These are phyloP conservation scores for Neonectria ditissima DNA, from an alignment of 2,329 filamentous ascomycete genomes.

Conservation along the genomic window DNA sequence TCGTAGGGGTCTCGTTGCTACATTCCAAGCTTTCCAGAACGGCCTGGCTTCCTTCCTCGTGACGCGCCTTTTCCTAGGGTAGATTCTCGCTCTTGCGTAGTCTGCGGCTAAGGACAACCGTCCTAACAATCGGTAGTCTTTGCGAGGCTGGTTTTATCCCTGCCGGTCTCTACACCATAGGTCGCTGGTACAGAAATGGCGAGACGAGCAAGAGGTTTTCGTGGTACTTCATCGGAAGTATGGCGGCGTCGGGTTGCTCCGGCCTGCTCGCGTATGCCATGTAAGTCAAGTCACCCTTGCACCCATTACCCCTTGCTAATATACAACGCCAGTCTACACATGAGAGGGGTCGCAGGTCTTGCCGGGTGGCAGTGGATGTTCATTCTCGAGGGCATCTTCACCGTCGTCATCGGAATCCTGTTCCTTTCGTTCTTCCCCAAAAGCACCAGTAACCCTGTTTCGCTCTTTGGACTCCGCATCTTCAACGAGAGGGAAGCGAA, in stretches of 20 bases:
- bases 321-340: slow-evolving; percentile 32
- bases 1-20: slow-evolving; percentile 49
- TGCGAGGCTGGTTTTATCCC: slow-evolving; percentile 50
- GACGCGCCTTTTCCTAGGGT: slow-evolving; percentile 51
- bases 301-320: neutral
- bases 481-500: slow-evolving; percentile 52
- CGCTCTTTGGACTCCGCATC: slow-evolving; percentile 45
- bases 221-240: slow-evolving; percentile 59
- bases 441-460: slow-evolving; percentile 46
- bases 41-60: slow-evolving; percentile 49
- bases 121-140: slow-evolving; percentile 26
- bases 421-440: slow-evolving; percentile 36
- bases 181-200: slow-evolving; percentile 59
- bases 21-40: slow-evolving; percentile 52
- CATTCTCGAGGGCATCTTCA: slow-evolving; percentile 51
- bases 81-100: slow-evolving; percentile 12
- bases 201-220: slow-evolving; percentile 60
- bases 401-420: slow-evolving; percentile 42
- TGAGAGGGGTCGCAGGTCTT: slow-evolving; percentile 41
- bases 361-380: slow-evolving; percentile 44
- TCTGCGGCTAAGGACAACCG: too few relatives aligned
- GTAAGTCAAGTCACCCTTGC: slow-evolving; percentile 17
- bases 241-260: slow-evolving; percentile 51
- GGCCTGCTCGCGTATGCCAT: slow-evolving; percentile 52
- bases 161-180: slow-evolving; percentile 60